phyloP scores from a whole-genome alignment of 2,329 filamentous ascomycete genomes.

The Furcasterigmium furcatum region DNA sequence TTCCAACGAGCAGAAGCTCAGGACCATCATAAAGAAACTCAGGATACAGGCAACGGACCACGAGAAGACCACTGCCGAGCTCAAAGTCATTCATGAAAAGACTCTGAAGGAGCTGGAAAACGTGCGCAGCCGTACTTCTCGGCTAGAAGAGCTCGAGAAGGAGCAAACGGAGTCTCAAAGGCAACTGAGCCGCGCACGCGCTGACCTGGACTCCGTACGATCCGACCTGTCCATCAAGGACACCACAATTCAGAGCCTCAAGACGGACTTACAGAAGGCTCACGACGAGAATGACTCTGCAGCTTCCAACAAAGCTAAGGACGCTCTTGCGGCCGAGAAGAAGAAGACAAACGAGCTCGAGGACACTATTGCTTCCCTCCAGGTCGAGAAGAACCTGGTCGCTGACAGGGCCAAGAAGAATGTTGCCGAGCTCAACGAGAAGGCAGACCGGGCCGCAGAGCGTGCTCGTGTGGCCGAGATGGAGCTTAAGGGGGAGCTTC shows the following conservation, averaged over 20 bases:
- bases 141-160: conserved; percentile 54
- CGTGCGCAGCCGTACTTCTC: conserved; percentile 43
- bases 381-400: conserved; percentile 74
- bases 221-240: conserved; percentile 62
- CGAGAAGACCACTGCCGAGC: conserved; percentile 61
- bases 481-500: conserved; percentile 75
- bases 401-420: conserved; percentile 62
- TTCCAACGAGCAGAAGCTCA: conserved; percentile 79
- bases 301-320: conserved; percentile 63
- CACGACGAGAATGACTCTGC: conserved; percentile 63
- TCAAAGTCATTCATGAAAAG: conserved; percentile 57
- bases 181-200: conserved; percentile 20
- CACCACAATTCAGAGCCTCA: conserved; percentile 64
- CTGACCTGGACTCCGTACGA: conserved; percentile 53
- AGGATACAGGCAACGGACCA: conserved; percentile 62
- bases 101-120: conserved; percentile 46
- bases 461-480: conserved; percentile 64
- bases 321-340: conserved; percentile 65
- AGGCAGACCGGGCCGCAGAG: conserved; percentile 69
- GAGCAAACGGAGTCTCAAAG: conserved; percentile 25
- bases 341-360: conserved; percentile 48
- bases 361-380: conserved; percentile 59
- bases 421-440: conserved; percentile 70
- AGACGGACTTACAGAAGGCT: conserved; percentile 65
- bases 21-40: conserved; percentile 79